Evolutionary conservation across 495 filamentous ascomycete species (phyloP).

Genomic region (Talaromyces adpressus): DNA sequence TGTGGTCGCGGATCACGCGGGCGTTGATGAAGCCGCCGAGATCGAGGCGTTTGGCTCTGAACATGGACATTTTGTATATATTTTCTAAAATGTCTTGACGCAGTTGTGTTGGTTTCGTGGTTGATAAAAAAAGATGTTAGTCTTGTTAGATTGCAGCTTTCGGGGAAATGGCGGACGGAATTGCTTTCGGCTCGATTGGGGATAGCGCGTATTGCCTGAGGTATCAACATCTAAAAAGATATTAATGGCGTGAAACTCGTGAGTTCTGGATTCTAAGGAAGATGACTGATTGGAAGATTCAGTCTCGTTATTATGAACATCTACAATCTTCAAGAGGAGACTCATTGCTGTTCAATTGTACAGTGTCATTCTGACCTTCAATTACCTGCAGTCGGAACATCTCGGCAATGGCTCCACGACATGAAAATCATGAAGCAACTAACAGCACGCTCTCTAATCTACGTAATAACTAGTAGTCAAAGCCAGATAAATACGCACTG

Average conservation of each 20-base stretch:
- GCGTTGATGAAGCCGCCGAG: slow-evolving; percentile 79
- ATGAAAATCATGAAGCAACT: not conserved
- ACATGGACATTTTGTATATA: slow-evolving; percentile 61
- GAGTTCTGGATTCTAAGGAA: not conserved
- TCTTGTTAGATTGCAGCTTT: not conserved
- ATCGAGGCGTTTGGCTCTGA: slow-evolving; percentile 80
- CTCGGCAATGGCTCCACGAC: not conserved
- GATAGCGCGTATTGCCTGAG: slow-evolving; percentile 2
- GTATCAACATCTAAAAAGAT: not conserved
- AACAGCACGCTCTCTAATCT: not conserved
- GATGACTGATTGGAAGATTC: not conserved
- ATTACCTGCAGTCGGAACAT: not conserved
- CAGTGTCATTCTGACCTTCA: not conserved
- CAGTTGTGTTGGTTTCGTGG: not conserved
- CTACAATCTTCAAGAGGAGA: not conserved
- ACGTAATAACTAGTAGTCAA: not conserved
- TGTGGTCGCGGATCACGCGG: slow-evolving; percentile 81
- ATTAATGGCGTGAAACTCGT: not conserved
- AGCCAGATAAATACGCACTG: not conserved
- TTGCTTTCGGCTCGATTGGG: not conserved
- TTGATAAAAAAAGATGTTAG: not conserved
- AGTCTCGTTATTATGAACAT: not conserved
- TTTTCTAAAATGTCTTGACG: too few relatives aligned
- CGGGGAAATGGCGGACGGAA: not conserved
- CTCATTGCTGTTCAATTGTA: not conserved